Evolutionary conservation across 805 yeast genomes (phyloP), one percentile per base, ranked within the genome.

Genomic region (Ascoidea tarda): DNA sequence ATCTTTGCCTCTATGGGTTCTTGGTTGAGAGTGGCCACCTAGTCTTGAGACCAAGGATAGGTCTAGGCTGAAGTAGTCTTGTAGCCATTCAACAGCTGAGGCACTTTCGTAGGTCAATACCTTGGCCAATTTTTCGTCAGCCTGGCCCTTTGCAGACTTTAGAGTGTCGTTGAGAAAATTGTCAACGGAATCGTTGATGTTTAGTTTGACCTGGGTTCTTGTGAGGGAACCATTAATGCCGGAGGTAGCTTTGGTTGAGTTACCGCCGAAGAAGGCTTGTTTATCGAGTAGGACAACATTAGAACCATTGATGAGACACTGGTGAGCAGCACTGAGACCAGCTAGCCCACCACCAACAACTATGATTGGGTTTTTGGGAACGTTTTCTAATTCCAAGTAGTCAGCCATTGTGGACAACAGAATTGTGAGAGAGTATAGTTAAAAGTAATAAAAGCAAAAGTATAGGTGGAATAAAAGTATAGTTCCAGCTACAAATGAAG

Each of bases 1-100:
- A 55, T 78, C 84, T 50, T 77, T 75, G 1, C 95, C 90, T 59
- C 95, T 74, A 63, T 87, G 95, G 1, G 96, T 87, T 64, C 96
- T 73, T 21, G 87, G 81, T 50, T 74, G 78, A 1, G 89, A 81
- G 62, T 87, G 95, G 2, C 96, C 96, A 32, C 95, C 95, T 47
- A 87, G 66, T 59, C 86, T 77, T n/a, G 87, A 76, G 10, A 87
- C 84, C 14, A 81, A 70, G 6, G 84, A 75, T 53, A 87, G 68
- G 59, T 82, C 86, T 50, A 85, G 67, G 5, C 72, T 74, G 59
- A 85, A 79, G 5, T 73, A 75, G 33, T 76, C 73, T 58, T 82
- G 84, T 51, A 87, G 72, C 91, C 95, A 87, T 49, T 77, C 77
- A 50, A 87, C 75, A 0, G 93, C 90, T 47, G 72, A 75, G 5